Conservation (phyloP, 23 red algal genomes). For the Cyanidioschyzon merolae region DNA sequence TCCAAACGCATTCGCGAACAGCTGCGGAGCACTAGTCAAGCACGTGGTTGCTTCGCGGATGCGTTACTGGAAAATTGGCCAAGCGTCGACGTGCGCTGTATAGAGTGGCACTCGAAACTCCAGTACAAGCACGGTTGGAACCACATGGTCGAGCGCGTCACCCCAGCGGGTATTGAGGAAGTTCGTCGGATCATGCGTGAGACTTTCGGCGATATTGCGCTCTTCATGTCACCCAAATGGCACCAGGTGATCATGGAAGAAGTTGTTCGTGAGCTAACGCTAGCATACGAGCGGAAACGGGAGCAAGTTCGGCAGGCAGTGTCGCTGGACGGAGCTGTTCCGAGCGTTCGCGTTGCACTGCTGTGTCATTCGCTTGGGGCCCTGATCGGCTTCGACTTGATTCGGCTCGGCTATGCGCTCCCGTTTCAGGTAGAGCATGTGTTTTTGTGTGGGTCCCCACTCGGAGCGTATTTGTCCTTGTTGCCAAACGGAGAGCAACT, state of each 20-base stretch:
- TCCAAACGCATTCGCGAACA: not conserved
- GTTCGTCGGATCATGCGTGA: constrained; percentile 7
- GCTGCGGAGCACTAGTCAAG: not conserved
- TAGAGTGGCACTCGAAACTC: constrained; percentile 27
- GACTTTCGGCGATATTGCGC: constrained; percentile 7
- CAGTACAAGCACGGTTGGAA: constrained; percentile 18
- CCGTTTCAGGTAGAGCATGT: constrained; percentile 9
- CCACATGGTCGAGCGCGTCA: constrained; percentile 14
- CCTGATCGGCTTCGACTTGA: not conserved
- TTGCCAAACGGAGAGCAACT: not conserved
- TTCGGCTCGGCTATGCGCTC: not conserved
- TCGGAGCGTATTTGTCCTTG: constrained; percentile 19
- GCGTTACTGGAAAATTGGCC: not conserved
- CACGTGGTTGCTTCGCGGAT: not conserved
- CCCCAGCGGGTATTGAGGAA: constrained; percentile 3
- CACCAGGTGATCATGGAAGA: constrained; percentile 12
- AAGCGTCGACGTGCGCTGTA: not conserved
- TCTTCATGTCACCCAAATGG: constrained; percentile 18
- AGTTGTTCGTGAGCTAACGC: constrained; percentile 3
- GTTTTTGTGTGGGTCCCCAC: constrained; percentile 17
- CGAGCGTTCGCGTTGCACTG: not conserved
- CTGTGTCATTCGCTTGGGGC: constrained; percentile 19
- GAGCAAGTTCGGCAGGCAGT: not conserved
- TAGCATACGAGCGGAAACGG: not conserved
- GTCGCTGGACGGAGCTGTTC: not conserved